Base-by-base conservation (phyloP, 371 early-diverging fungal genomes). In the Circinella umbellata region DNA sequence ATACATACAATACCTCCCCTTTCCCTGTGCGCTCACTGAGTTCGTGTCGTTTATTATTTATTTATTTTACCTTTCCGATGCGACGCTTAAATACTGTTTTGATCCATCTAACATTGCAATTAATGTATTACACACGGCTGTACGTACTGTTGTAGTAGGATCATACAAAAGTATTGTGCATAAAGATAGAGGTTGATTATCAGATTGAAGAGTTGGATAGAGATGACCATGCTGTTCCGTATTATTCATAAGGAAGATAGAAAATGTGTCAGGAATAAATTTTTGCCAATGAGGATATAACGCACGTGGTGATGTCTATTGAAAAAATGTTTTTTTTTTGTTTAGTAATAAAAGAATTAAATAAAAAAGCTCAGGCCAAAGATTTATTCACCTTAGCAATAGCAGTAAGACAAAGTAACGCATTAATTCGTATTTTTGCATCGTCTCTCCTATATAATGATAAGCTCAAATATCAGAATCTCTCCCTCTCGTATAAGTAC, bases 251-350 rank as follows among this genome's bases (percentile, higher is more conserved):
- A 78, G 59, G 65, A 78, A 81, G 17, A 75, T 69, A 35, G 77
- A 70, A 57, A 78, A 76, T 3, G 82, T 82, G 61, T 87, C 84
- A 6, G 89, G 86, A 27, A 91, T 68, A 72, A 92, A 89, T 61
- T 78, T 81, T 54, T 76, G 74, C 90, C 89, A 89, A 60, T 85
- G 78, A 20, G 89, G 79, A 69, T 90, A 86, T 54, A 91, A 73
- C 14, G 75, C 78, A 62, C 88, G 87, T 13, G 89, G 83, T 14
- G 80, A 73, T 27, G 83, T 76, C 88, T 89, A 27, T 27, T 27
- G 2, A 27, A 27, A 27, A 27, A 27, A 27, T 27, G 27, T 27
- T 27, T 27, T 2, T 2, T 27, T 27, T 27, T 27, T 27, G 27
- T 27, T 27, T 27, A 27, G 27, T 27, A 27, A 27, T 27, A 27